Evolutionary conservation across 495 filamentous ascomycete species (phyloP).

Genomic region (Aspergillus haitiensis): DNA sequence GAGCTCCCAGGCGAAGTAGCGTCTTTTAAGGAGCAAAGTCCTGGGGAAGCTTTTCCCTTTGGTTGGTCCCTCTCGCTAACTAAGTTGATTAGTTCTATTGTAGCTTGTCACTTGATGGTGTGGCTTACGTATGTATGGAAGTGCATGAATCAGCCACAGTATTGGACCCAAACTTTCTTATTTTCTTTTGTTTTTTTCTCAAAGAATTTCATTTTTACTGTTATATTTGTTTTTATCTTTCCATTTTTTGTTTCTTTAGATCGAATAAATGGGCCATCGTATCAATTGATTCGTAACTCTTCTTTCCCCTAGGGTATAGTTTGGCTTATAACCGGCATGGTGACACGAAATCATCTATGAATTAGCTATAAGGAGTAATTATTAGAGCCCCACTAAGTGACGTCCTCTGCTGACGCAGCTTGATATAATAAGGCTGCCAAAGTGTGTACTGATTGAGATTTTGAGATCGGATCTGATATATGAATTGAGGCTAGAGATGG

Average conservation of each 20-base stretch:
- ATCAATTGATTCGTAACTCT: not conserved
- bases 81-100: conserved; percentile 1
- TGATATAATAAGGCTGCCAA: conserved; percentile 15
- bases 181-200: too few species aligned
- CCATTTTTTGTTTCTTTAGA: too few species aligned
- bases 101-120: conserved; percentile 10
- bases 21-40: conserved; percentile 10
- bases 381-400: conserved; percentile 26
- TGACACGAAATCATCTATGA: not conserved
- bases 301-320: not conserved
- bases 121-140: conserved; percentile 21
- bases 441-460: not conserved
- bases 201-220: too few species aligned
- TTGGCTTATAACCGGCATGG: not conserved
- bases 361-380: conserved; percentile 5
- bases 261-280: not conserved
- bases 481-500: not conserved
- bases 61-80: conserved; percentile 9
- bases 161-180: too few species aligned
- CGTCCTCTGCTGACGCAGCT: conserved; percentile 29
- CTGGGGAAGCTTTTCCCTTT: conserved; percentile 15
- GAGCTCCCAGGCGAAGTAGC: conserved; percentile 9
- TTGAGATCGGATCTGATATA: conserved; percentile 1
- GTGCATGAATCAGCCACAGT: conserved; percentile 10
- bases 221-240: too few species aligned